Percentiles rank a stretch among this genome's conserved stretches.
Conservation (phyloP, 2,329 filamentous ascomycete species). For the Stachybotrys chlorohalonatus region DNA sequence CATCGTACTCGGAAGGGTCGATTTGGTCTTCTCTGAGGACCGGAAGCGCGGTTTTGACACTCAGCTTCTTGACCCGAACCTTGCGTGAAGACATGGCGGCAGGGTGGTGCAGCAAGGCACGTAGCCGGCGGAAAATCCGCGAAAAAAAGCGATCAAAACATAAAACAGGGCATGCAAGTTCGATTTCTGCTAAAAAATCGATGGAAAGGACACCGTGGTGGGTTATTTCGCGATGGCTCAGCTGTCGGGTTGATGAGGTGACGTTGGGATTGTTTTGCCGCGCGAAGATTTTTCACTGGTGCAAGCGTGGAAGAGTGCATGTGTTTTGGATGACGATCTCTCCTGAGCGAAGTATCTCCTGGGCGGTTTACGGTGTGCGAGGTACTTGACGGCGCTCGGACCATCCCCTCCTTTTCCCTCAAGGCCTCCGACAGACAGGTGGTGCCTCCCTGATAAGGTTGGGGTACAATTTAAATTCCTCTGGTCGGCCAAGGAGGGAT, state of each 20-base stretch:
- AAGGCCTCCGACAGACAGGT: background rate
- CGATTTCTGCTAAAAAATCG: conserved; percentile 36
- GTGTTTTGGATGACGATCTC: conserved; percentile 16
- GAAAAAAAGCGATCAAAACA: conserved; percentile 55
- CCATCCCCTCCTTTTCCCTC: conserved; percentile 21
- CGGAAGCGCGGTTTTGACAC: conserved; percentile 77
- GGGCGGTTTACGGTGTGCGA: conserved; percentile 6
- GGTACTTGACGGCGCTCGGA: conserved; percentile 19
- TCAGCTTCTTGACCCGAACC: conserved; percentile 84
- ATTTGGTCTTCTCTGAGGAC: conserved; percentile 88
- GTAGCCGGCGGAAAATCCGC: conserved; percentile 47
- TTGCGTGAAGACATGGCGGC: conserved; percentile 55
- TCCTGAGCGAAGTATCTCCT: conserved; percentile 14
- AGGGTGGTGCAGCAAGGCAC: conserved; percentile 26
- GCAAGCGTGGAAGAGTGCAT: conserved; percentile 17
- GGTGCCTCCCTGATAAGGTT: background rate
- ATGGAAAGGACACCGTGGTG: conserved; percentile 43
- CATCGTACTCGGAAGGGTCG: conserved; percentile 77
- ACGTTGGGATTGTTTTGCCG: conserved; percentile 47
- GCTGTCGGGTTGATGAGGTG: conserved; percentile 41
- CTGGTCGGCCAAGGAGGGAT: background rate
- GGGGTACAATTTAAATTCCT: background rate
- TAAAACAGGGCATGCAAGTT: conserved; percentile 49
- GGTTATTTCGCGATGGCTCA: conserved; percentile 44
- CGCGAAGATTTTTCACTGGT: conserved; percentile 45